Conservation (phyloP, 2,329 filamentous ascomycete species). For the Zymoseptoria tritici region DNA sequence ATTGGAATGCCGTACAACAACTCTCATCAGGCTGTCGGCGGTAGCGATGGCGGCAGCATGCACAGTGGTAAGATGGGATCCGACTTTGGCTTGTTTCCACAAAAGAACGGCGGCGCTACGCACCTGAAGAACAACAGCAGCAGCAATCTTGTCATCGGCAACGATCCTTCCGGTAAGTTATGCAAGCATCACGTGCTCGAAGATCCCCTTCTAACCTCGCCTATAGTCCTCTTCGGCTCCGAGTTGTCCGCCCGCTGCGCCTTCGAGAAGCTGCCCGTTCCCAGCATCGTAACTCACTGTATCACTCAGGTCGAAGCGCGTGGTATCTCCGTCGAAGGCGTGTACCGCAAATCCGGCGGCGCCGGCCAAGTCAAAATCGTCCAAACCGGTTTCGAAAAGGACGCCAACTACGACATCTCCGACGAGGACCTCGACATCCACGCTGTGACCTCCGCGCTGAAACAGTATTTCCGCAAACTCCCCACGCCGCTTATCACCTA, state of each 20-base stretch:
- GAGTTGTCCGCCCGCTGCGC: conserved; percentile 81
- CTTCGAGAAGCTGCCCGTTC: conserved; percentile 81
- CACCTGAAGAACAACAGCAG: conserved; percentile 40
- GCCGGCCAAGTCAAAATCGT: conserved; percentile 84
- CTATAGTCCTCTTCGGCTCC: conserved; percentile 68
- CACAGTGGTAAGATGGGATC: conserved; percentile 15
- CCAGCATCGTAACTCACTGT: conserved; percentile 82
- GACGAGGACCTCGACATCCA: conserved; percentile 93
- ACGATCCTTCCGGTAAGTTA: conserved; percentile 28
- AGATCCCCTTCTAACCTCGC: conserved; percentile 15
- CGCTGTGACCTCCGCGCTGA: conserved; percentile 87
- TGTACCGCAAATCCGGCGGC: conserved; percentile 95
- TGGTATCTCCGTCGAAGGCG: conserved; percentile 95
- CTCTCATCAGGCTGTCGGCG: conserved; percentile 24
- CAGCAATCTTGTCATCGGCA: conserved; percentile 32
- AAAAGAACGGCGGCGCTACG: conserved; percentile 30
- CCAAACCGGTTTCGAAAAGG: conserved; percentile 84
- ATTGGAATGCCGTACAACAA: conserved; percentile 29
- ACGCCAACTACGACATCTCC: conserved; percentile 73
- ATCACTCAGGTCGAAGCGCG: conserved; percentile 94
- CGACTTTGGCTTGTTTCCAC: conserved; percentile 27
- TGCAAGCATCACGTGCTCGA: neutral
- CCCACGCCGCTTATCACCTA: conserved; percentile 85
- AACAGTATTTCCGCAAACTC: conserved; percentile 94
- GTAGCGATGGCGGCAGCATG: conserved; percentile 25